Conservation (phyloP, 225 moss, liverwort and hornwort genomes). For the Lunularia cruciata region DNA sequence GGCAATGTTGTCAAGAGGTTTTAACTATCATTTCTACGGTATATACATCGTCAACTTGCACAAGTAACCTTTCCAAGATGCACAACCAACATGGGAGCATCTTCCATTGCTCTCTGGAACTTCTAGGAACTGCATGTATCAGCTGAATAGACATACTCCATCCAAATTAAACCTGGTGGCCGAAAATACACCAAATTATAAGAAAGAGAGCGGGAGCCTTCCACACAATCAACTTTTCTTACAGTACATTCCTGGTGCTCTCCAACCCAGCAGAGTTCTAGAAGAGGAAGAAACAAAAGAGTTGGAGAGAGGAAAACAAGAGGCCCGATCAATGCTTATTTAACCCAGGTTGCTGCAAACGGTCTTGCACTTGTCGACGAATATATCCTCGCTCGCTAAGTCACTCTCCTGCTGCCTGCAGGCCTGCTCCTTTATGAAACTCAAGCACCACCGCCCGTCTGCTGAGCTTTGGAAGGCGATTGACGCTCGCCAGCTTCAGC, state of each 20-base stretch:
- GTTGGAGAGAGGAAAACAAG: slow-evolving; percentile 20
- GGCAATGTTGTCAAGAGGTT: slow-evolving; percentile 15
- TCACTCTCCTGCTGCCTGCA: not conserved
- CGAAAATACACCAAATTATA: slow-evolving; percentile 1
- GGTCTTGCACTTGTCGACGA: slow-evolving; percentile 2
- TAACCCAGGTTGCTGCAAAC: slow-evolving; percentile 6
- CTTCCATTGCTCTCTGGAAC: slow-evolving; percentile 14
- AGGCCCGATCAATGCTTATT: slow-evolving; percentile 12
- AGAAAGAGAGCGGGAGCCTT: slow-evolving; percentile 13
- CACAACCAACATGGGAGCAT: slow-evolving; percentile 18
- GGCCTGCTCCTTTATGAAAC: too few relatives aligned
- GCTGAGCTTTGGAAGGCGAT: not conserved
- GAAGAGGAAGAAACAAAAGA: not conserved
- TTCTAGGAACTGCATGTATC: not conserved
- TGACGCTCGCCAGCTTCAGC: slow-evolving; percentile 20
- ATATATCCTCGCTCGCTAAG: slow-evolving; percentile 17
- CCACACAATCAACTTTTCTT: not conserved
- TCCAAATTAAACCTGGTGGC: slow-evolving; percentile 13
- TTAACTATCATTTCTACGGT: slow-evolving; percentile 26
- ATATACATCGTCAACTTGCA: slow-evolving; percentile 35
- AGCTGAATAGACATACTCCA: slow-evolving; percentile 5
- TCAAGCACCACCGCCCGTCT: slow-evolving; percentile 10
- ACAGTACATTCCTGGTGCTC: not conserved
- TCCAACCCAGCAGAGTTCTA: not conserved
- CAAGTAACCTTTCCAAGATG: slow-evolving; percentile 22